A percentile compares a stretch with the other conserved stretches of the same genome.
phyloP scores from a whole-genome alignment of 1,284 basidiomycete species.

The Chiua sp. region DNA sequence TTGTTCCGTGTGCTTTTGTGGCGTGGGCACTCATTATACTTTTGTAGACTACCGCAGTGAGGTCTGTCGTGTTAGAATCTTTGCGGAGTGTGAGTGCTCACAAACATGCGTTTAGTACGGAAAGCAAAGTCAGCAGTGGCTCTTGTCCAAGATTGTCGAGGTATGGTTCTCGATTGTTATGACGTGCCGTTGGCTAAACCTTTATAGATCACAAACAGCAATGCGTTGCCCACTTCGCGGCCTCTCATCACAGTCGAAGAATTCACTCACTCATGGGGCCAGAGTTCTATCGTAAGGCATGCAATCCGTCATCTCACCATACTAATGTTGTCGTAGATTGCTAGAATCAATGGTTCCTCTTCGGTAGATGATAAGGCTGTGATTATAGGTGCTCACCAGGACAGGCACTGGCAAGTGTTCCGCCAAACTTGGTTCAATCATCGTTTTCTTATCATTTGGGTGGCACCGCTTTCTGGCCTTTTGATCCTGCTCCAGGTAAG shows the following conservation, averaged over 20 bases:
- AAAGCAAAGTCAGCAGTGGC: conserved; percentile 82
- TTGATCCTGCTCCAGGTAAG: conserved; percentile 85
- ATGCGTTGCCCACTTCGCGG: conserved; percentile 60
- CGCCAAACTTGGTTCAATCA: conserved; percentile 13
- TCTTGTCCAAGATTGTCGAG: conserved; percentile 74
- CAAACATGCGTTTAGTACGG: conserved; percentile 62
- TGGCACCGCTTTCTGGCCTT: conserved; percentile 88
- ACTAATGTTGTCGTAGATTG: conserved; percentile 52
- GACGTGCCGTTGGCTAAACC: conserved; percentile 3
- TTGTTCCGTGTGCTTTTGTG: conserved; percentile 23
- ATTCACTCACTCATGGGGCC: conserved; percentile 91
- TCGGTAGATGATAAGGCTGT: conserved; percentile 62
- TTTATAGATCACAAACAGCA: conserved; percentile 67
- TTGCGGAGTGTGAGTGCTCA: conserved; percentile 19
- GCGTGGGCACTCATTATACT: conserved; percentile 36
- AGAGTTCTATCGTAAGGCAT: conserved; percentile 81
- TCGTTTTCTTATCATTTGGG: conserved; percentile 10
- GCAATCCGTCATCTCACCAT: not conserved
- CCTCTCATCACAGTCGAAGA: conserved; percentile 72
- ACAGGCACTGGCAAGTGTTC: conserved; percentile 66
- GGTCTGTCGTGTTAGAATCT: conserved; percentile 45
- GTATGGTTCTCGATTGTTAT: conserved; percentile 43
- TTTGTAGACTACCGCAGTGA: conserved; percentile 77
- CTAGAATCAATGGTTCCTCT: conserved; percentile 74
- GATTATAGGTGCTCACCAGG: conserved; percentile 88